Base-by-base conservation (phyloP, 2,329 filamentous ascomycete species). In the Aurifilum marmelostoma region DNA sequence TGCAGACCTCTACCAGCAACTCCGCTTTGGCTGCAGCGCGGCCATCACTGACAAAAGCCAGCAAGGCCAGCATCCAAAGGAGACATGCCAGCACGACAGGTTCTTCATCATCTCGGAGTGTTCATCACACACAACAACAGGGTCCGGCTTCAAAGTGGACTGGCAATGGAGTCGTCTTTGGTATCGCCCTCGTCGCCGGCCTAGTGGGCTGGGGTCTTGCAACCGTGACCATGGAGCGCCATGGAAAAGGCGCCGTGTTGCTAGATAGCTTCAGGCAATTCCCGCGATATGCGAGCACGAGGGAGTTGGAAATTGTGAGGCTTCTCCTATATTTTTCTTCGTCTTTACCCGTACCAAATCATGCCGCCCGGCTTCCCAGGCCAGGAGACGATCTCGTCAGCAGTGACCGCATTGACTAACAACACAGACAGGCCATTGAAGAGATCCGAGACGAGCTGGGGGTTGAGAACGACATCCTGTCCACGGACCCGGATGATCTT, bases 401-500 rank as follows among this genome's bases (percentile, higher is more conserved):
- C 39, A 11, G 37, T 37, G 59, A 24, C 12, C 21, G 43, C 18
- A 32, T 27, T 18, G 60, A 37, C 66, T 65, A 34, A 69, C 69
- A 32, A 18, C 27, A 29, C 59, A 14, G n/a, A 52, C 41, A 89
- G 88, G 87, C 88, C 0, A 78, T 89, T 59, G 74, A 77, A 58
- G 84, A 87, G 71, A 89, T 91, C 67, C 83, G 84, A 9, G 73
- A 74, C n/a, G 77, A 80, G 73, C 75, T 83, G 67, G 77, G 78
- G 62, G 27, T 61, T 4, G 74, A 81, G 21, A 83, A 87, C 63
- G 87, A 89, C 70, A 83, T 88, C 60, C 86, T 91, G 52, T 90
- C 87, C 12, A 89, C 82, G 0, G 88, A 91, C 67, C 82, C 87
- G 0, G 88, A 91, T 18, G 88, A 90, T 72, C 79, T 91, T 56